A percentile compares a stretch with the other conserved stretches of the same genome.
Evolutionary conservation across 2,329 filamentous ascomycete genomes (phyloP).

Genomic region (Colletotrichum orbiculare): DNA sequence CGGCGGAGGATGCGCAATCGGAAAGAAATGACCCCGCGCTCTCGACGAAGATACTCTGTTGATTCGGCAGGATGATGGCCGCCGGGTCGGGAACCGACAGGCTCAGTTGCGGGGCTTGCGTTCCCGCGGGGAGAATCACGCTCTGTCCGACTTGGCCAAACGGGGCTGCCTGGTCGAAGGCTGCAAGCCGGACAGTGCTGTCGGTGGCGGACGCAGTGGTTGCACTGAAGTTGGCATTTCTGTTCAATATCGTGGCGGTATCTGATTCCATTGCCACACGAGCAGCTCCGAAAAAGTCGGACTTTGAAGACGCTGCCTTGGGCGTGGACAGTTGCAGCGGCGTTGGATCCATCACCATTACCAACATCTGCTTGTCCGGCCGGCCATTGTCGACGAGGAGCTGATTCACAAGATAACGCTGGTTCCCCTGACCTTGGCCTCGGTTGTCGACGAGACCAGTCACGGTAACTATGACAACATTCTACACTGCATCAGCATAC

Average conservation of each 20-base stretch:
- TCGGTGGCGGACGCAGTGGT: slow-evolving; percentile 28
- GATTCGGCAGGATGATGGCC: slow-evolving; percentile 49
- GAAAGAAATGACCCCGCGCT: slow-evolving; percentile 45
- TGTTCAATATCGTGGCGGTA: not conserved
- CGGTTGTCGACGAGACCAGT: slow-evolving; percentile 50
- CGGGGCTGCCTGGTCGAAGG: slow-evolving; percentile 45
- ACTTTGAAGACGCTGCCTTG: slow-evolving; percentile 39
- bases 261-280: slow-evolving; percentile 6
- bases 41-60: slow-evolving; percentile 48
- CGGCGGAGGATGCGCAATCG: slow-evolving; percentile 47
- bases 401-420: slow-evolving; percentile 53
- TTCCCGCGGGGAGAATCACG: slow-evolving; percentile 49
- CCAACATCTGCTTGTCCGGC: slow-evolving; percentile 46
- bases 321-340: slow-evolving; percentile 47
- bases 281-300: slow-evolving; percentile 37
- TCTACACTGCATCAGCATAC: slow-evolving; percentile 41
- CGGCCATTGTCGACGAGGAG: slow-evolving; percentile 51
- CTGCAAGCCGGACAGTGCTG: slow-evolving; percentile 38
- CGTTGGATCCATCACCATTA: slow-evolving; percentile 51
- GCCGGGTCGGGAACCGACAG: slow-evolving; percentile 51
- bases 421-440: slow-evolving; percentile 43
- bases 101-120: slow-evolving; percentile 44
- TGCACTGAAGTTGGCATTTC: not conserved
- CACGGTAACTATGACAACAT: slow-evolving; percentile 52
- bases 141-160: slow-evolving; percentile 48